phyloP scores from a whole-genome alignment of 2,329 filamentous ascomycete genomes.

The Nigrospora sphaerica region DNA sequence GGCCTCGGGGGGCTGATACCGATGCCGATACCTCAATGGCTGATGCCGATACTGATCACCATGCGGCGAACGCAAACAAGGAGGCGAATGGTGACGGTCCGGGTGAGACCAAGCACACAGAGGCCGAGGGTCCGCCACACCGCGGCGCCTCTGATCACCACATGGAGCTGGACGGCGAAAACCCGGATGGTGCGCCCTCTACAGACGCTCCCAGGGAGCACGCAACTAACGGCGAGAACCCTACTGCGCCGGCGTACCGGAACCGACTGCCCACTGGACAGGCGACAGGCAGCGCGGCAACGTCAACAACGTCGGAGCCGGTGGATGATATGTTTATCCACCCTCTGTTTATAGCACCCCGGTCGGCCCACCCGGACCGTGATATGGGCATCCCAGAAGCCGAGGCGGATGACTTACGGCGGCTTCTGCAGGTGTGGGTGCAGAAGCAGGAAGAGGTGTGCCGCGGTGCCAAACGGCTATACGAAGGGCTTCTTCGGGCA shows the following conservation, averaged over 20 bases:
- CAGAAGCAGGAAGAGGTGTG: conserved; percentile 84
- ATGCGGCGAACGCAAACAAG: conserved; percentile 11
- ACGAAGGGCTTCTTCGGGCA: conserved; percentile 64
- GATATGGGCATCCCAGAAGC: conserved; percentile 64
- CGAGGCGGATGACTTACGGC: conserved; percentile 73
- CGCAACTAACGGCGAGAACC: conserved; percentile 5
- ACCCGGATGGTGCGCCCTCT: background rate
- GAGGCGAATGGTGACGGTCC: conserved; percentile 10
- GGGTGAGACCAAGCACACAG: conserved; percentile 2
- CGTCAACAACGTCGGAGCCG: conserved; percentile 31
- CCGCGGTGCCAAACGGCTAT: conserved; percentile 60
- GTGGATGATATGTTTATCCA: conserved; percentile 54
- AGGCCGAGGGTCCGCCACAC: background rate
- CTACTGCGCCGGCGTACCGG: too few species aligned
- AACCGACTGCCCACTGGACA: too few species aligned
- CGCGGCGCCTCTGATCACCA: background rate
- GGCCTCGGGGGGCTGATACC: background rate
- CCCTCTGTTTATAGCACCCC: conserved; percentile 65
- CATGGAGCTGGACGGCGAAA: background rate
- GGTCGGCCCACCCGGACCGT: conserved; percentile 55
- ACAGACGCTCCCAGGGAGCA: background rate
- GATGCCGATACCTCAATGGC: conserved; percentile 19
- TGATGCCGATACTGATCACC: conserved; percentile 13
- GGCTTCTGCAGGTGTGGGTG: conserved; percentile 67
- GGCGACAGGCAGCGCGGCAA: conserved; percentile 8